A percentile compares a stretch with the other conserved stretches of the same genome.
Evolutionary conservation across 1,139 yeast species (phyloP).

Genomic region (Saccharomyces hybrid): DNA sequence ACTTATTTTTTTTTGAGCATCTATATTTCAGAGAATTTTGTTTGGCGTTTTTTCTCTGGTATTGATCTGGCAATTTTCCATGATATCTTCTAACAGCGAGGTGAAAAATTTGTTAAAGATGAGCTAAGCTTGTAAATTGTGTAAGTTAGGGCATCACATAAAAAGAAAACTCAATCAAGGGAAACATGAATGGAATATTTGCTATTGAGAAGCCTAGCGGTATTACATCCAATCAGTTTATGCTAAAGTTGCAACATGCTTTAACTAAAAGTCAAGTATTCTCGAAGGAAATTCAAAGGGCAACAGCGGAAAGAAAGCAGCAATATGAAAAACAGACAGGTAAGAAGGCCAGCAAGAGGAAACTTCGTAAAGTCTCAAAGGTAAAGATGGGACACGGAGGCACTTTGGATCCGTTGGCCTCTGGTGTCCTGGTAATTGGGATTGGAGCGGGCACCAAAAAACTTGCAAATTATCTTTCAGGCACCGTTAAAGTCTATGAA

Average conservation of each 20-base stretch:
- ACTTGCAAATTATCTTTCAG: constrained; percentile 61
- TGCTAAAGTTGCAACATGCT: constrained; percentile 54
- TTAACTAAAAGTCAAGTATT: constrained; percentile 58
- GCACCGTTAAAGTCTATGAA: constrained; percentile 70
- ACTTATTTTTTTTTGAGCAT: background rate
- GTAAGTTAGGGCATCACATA: background rate
- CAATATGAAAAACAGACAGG: constrained; percentile 38
- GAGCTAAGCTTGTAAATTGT: background rate
- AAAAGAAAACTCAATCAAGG: background rate
- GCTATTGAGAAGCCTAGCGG: constrained; percentile 92
- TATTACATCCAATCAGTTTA: constrained; percentile 66
- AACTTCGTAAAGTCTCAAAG: constrained; percentile 44
- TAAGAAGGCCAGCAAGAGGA: constrained; percentile 36
- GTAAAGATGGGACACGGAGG: constrained; percentile 98
- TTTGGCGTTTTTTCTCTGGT: background rate
- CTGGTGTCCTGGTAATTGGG: constrained; percentile 88
- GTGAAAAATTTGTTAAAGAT: constrained; percentile 1
- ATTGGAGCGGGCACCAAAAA: constrained; percentile 84
- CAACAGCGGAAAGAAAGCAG: constrained; percentile 44
- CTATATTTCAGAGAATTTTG: background rate
- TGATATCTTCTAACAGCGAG: constrained; percentile 1
- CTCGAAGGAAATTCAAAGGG: constrained; percentile 45
- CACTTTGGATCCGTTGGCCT: constrained; percentile 89
- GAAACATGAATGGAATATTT: constrained; percentile 75
- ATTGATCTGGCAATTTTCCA: background rate